These are phyloP conservation scores for Phaeosphaeriaceae sp. DNA, from an alignment of 2,329 filamentous ascomycete genomes.

Conservation along the genomic window DNA sequence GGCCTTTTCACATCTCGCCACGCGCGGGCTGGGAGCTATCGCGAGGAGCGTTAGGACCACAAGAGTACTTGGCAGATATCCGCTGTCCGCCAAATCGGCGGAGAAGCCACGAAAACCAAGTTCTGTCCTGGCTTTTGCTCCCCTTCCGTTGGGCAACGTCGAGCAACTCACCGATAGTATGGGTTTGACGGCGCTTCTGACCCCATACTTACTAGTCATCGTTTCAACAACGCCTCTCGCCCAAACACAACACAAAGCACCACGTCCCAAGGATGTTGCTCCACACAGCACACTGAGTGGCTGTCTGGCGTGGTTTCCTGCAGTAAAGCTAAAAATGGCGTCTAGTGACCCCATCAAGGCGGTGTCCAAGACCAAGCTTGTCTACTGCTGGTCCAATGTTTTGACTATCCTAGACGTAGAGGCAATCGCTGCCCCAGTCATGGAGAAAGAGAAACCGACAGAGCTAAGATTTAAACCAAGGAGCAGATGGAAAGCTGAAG, in stretches of 20 bases:
- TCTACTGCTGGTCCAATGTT: slow-evolving; percentile 99
- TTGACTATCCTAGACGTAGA: slow-evolving; percentile 90
- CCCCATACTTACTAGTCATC: slow-evolving; percentile 92
- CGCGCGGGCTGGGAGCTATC: slow-evolving; percentile 84
- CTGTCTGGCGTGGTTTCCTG: slow-evolving; percentile 95
- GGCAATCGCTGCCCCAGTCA: slow-evolving; percentile 62
- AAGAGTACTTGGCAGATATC: slow-evolving; percentile 89
- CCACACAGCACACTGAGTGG: slow-evolving; percentile 92
- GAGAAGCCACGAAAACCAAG: slow-evolving; percentile 84
- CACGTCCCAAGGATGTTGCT: slow-evolving; percentile 86
- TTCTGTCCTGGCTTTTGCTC: slow-evolving; percentile 89
- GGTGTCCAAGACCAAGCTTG: slow-evolving; percentile 82
- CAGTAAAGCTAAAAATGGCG: slow-evolving; percentile 84
- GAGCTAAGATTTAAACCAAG: slow-evolving; percentile 80
- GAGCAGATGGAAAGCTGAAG: slow-evolving; percentile 90
- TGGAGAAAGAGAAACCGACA: slow-evolving; percentile 78
- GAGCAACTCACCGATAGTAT: slow-evolving; percentile 86
- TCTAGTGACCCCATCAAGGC: slow-evolving; percentile 71
- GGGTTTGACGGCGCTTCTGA: slow-evolving; percentile 92
- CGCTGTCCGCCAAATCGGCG: slow-evolving; percentile 66
- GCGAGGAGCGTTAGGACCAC: slow-evolving; percentile 87
- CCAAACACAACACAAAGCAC: slow-evolving; percentile 93
- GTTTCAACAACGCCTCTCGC: slow-evolving; percentile 96
- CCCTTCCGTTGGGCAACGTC: slow-evolving; percentile 91
- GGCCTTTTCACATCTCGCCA: slow-evolving; percentile 97